Percentiles rank a stretch among this genome's conserved stretches.
These are phyloP conservation scores for Blastocystis sp. DNA, from an alignment of 352 stramenopile species.

Conservation along the genomic window DNA sequence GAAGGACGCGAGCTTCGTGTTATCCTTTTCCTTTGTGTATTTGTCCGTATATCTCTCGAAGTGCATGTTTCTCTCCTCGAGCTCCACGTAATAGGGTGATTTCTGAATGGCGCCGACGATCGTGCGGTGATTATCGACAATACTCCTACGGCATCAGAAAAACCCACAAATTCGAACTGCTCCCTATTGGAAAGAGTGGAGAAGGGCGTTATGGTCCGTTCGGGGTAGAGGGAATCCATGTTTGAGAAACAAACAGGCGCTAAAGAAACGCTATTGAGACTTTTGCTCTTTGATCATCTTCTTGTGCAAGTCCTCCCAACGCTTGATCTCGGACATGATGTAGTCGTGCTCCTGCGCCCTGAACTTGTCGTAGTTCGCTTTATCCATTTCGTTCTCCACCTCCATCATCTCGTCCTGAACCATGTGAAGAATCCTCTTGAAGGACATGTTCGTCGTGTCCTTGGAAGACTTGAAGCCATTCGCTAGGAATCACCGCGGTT, in stretches of 20 bases:
- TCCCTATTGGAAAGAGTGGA: not conserved
- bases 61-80: slow-evolving; percentile 26
- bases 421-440: slow-evolving; percentile 46
- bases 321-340: slow-evolving; percentile 21
- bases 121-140: slow-evolving; percentile 19
- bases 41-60: slow-evolving; percentile 58
- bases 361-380: slow-evolving; percentile 17
- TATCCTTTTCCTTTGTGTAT: slow-evolving; percentile 49
- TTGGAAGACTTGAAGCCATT: slow-evolving; percentile 8
- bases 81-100: slow-evolving; percentile 52
- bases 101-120: slow-evolving; percentile 40
- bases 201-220: not conserved
- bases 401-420: slow-evolving; percentile 17
- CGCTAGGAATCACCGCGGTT: not conserved
- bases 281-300: slow-evolving; percentile 26
- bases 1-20: slow-evolving; percentile 38
- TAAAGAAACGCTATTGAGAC: not conserved
- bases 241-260: slow-evolving; percentile 31
- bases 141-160: not conserved
- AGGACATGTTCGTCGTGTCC: slow-evolving; percentile 2
- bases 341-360: slow-evolving; percentile 1
- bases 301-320: slow-evolving; percentile 11
- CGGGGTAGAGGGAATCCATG: slow-evolving; percentile 28
- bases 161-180: not conserved
- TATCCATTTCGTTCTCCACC: slow-evolving; percentile 8